These are phyloP conservation scores for Hypoxylon crocopeplum DNA, from an alignment of 495 filamentous ascomycete genomes.

Conservation along the genomic window DNA sequence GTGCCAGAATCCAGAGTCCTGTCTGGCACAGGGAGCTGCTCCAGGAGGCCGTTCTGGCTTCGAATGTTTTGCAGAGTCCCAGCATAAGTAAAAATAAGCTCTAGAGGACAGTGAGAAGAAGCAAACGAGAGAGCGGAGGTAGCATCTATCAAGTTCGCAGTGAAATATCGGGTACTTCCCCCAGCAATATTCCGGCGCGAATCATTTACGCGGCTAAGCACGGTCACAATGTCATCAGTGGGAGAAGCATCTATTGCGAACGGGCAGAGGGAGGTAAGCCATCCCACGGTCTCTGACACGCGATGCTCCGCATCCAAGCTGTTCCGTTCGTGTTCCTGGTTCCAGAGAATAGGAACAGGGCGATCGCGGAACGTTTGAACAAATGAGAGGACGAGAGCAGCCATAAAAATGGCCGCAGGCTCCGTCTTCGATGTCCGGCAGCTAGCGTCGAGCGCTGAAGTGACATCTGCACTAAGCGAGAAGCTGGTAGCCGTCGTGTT, in stretches of 20 bases:
- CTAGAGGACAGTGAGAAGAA: constrained; percentile 65
- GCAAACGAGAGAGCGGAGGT: constrained; percentile 41
- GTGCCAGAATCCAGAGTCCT: constrained; percentile 47
- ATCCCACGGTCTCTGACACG: constrained; percentile 56
- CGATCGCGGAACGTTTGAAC: constrained; percentile 59
- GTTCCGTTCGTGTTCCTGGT: constrained; percentile 55
- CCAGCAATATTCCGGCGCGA: constrained; percentile 43
- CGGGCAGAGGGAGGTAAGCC: constrained; percentile 56
- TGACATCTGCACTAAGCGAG: constrained; percentile 50
- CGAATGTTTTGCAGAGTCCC: constrained; percentile 69
- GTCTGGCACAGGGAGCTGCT: constrained; percentile 56
- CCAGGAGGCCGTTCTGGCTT: constrained; percentile 65
- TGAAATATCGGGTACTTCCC: constrained; percentile 55
- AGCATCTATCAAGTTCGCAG: constrained; percentile 42
- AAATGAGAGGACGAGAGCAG: constrained; percentile 58
- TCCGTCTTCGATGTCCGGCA: constrained; percentile 55
- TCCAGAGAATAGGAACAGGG: constrained; percentile 60
- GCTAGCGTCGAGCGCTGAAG: constrained; percentile 49
- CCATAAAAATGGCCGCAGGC: constrained; percentile 56
- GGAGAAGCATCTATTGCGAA: constrained; percentile 42
- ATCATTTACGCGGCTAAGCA: constrained; percentile 52
- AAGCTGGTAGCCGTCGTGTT: constrained; percentile 50
- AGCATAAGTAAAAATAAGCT: constrained; percentile 75
- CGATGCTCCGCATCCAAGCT: constrained; percentile 44
- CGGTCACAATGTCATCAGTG: constrained; percentile 48